Percentiles rank a stretch among this genome's conserved stretches.
These are phyloP conservation scores for Phytophthora capsici DNA, from an alignment of 352 stramenopile genomes.

Conservation along the genomic window DNA sequence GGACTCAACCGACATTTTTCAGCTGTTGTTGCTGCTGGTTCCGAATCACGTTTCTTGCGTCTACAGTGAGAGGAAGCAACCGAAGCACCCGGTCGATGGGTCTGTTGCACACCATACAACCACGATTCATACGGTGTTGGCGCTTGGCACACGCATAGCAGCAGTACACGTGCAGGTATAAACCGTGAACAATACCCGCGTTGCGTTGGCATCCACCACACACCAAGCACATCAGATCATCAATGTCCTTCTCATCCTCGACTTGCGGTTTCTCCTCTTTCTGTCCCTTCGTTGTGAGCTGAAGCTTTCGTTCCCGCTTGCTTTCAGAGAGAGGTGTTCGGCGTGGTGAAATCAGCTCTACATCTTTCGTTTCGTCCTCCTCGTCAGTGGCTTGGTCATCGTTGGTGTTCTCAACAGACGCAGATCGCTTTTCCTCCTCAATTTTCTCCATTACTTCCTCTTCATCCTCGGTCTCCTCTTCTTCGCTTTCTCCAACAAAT, in stretches of 20 bases:
- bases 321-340: conserved; percentile 24
- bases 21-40: conserved; percentile 39
- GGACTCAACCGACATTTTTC: background rate
- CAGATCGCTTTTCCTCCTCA: conserved; percentile 23
- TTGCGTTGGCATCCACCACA: conserved; percentile 67
- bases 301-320: conserved; percentile 36
- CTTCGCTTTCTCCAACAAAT: conserved; percentile 67
- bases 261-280: conserved; percentile 12
- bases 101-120: conserved; percentile 81
- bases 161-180: conserved; percentile 85
- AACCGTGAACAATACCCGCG: conserved; percentile 70
- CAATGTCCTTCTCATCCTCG: conserved; percentile 46
- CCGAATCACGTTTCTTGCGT: conserved; percentile 50
- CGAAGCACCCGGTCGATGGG: conserved; percentile 79
- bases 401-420: conserved; percentile 16
- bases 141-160: conserved; percentile 84
- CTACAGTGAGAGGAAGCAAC: conserved; percentile 72
- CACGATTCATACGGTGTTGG: conserved; percentile 51
- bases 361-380: conserved; percentile 24
- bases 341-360: conserved; percentile 19
- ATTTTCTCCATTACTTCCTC: conserved; percentile 44
- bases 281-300: conserved; percentile 1
- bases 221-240: conserved; percentile 75
- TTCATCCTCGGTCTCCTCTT: conserved; percentile 55
- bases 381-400: conserved; percentile 33